Evolutionary conservation across 2,329 filamentous ascomycete species (phyloP).

Genomic region (Phaeoacremonium minimum): DNA sequence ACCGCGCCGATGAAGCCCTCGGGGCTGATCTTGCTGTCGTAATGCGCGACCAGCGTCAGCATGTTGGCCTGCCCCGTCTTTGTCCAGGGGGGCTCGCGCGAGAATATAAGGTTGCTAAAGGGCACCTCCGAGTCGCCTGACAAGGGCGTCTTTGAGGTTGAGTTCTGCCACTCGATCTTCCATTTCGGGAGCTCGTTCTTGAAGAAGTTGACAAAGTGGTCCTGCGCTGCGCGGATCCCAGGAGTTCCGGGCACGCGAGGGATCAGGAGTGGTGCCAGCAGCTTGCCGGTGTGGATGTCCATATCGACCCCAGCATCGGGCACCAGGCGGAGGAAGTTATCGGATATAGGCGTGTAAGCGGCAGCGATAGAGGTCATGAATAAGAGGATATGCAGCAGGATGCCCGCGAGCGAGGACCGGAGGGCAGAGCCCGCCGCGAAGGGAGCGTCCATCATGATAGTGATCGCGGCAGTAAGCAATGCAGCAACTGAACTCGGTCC

Average conservation of each 20-base stretch:
- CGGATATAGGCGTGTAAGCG: constrained; percentile 19
- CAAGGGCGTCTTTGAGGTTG: constrained; percentile 63
- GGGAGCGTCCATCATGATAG: no score
- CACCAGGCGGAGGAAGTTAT: constrained; percentile 30
- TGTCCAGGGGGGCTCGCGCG: constrained; percentile 74
- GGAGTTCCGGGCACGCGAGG: constrained; percentile 71
- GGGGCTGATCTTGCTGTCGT: constrained; percentile 71
- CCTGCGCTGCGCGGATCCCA: constrained; percentile 60
- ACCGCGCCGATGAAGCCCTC: constrained; percentile 78
- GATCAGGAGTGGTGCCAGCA: constrained; percentile 73
- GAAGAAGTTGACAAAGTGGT: constrained; percentile 73
- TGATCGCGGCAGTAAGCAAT: no score
- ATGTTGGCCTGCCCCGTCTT: constrained; percentile 64
- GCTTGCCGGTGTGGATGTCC: constrained; percentile 58
- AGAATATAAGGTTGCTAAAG: constrained; percentile 74
- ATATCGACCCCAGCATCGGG: constrained; percentile 63
- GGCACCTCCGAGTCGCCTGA: constrained; percentile 60
- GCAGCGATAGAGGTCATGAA: constrained; percentile 3
- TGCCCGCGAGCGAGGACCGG: constrained; percentile 6
- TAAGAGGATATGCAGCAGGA: constrained; percentile 5
- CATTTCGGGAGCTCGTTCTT: constrained; percentile 61
- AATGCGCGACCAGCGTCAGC: constrained; percentile 78
- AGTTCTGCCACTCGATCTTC: constrained; percentile 71
- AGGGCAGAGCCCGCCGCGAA: no score
- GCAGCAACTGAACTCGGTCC: no score